Evolutionary conservation across 768 basidiomycete genomes (phyloP), one percentile per base, ranked within the genome.

Genomic region (Filobasidium floriforme): DNA sequence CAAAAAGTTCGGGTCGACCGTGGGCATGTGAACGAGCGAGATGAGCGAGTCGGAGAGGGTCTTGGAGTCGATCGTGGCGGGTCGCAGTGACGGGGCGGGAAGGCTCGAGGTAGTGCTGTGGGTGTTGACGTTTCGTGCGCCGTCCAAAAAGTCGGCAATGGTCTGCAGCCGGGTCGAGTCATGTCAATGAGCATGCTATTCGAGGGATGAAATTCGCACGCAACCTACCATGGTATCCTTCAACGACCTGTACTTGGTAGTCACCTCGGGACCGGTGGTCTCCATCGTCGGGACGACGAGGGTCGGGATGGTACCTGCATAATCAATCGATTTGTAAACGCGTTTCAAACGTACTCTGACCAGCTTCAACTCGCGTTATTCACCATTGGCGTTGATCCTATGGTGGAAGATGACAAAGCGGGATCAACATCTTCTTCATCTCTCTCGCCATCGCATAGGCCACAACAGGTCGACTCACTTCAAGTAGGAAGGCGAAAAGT

Each of bases 221-320:
- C 18, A 2, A 69, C 75, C 66, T 32, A 88, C 90, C 81, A 87
- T 87, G 15, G 85, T 84, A 70, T 90, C 88, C 26, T 85, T 84
- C 63, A 93, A 79, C 1, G 89, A 86, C 72, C 89, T 88, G 81
- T 89, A 93, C 51, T 88, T 84, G 70, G 85, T 88, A 71, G 89
- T 88, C 28, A 86, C 82, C 19, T 87, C 89, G 1, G 83, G 80
- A 0, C 83, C 78, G 10, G 91, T 82, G 4, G 89, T 88, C 69
- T 88, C 86, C 69, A 86, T 80, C 12, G 90, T 81, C 0, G 91
- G 91, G n/a, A 92, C 91, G 29, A 92, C 86, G 60, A 92, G 80
- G 1, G 88, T 88, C 12, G 91, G 91, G 4, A 92, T 83, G 26
- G 87, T 89, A 7, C 85, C 89, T 90, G 46, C 46, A 12, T 5